A percentile compares a stretch with the other conserved stretches of the same genome.
phyloP scores from a whole-genome alignment of 1,284 basidiomycete genomes.

The Melanopsichium pennsylvanicum region DNA sequence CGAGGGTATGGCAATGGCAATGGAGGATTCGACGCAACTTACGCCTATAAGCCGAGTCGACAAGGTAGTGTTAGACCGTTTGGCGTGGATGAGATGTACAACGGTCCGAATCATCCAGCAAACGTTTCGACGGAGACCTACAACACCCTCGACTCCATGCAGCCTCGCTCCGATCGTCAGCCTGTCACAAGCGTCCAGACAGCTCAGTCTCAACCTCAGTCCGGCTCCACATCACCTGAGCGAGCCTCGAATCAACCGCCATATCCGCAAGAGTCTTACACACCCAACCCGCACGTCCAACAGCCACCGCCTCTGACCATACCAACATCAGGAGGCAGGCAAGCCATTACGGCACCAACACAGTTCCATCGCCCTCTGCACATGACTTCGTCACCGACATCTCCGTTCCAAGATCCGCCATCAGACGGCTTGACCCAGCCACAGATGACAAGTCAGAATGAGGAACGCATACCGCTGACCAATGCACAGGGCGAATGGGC shows the following conservation, averaged over 20 bases:
- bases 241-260: no score
- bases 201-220: not conserved
- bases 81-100: conserved; percentile 8
- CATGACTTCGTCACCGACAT: conserved; percentile 1
- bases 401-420: conserved; percentile 22
- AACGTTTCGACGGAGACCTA: conserved; percentile 16
- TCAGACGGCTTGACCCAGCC: not conserved
- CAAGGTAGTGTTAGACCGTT: not conserved
- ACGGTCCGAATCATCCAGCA: not conserved
- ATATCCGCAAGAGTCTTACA: no score
- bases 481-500: conserved; percentile 15
- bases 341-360: conserved; percentile 6
- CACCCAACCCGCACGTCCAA: no score
- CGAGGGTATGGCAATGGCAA: not conserved
- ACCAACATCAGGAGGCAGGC: not conserved
- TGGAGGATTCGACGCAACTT: no score
- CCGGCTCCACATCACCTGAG: not conserved
- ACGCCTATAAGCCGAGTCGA: no score
- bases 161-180: not conserved
- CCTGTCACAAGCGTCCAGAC: not conserved
- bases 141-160: not conserved
- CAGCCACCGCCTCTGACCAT: not conserved
- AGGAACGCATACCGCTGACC: conserved; percentile 1
- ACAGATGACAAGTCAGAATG: not conserved
- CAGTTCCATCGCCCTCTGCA: conserved; percentile 42